Conservation (phyloP, 1,139 yeast genomes). For the Geotrichum aggregatum region DNA sequence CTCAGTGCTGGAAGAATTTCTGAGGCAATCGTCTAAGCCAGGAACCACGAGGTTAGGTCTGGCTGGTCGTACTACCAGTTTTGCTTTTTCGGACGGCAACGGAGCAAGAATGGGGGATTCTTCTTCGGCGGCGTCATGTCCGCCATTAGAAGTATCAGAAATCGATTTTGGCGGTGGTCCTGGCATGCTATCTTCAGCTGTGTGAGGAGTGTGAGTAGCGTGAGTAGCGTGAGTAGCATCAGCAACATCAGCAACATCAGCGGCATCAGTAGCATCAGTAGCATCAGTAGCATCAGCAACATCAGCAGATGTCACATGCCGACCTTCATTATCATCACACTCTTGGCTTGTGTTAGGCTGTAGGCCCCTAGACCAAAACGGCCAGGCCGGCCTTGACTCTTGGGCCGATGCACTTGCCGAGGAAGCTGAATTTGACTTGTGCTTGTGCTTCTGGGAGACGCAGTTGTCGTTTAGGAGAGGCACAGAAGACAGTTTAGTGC, state of each 20-base stretch:
- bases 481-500: too few species aligned
- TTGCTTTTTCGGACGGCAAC: not conserved
- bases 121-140: not conserved
- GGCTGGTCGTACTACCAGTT: not conserved
- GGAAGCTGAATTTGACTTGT: not conserved
- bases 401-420: not conserved
- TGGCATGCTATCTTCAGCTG: not conserved
- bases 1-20: not conserved
- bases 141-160: not conserved
- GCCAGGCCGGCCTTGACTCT: not conserved
- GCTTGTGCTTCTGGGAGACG: not conserved
- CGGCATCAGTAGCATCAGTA: too few species aligned
- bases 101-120: not conserved
- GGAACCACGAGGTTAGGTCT: slow-evolving; percentile 2
- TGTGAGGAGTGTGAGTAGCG: not conserved
- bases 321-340: too few species aligned
- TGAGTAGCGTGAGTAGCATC: too few species aligned
- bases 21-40: not conserved
- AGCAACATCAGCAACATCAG: too few species aligned
- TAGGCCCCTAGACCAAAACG: slow-evolving; percentile 3
- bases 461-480: too few species aligned
- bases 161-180: not conserved
- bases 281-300: too few species aligned
- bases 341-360: too few species aligned
- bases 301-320: too few species aligned